Conservation (phyloP, 2,329 filamentous ascomycete genomes). For the Tolypocladium paradoxum region DNA sequence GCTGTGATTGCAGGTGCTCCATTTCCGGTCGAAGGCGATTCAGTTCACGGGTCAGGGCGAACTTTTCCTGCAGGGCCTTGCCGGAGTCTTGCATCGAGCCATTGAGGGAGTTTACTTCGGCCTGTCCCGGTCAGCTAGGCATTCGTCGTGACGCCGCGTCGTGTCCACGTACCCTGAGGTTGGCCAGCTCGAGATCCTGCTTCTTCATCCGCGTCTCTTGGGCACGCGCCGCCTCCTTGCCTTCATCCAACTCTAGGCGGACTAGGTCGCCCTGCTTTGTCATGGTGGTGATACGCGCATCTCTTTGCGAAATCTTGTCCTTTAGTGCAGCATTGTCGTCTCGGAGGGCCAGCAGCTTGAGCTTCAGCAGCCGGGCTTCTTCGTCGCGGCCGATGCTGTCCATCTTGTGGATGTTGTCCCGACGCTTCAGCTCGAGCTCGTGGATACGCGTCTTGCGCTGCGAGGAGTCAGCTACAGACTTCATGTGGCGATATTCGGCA, state of each 20-base stretch:
- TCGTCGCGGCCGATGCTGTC: constrained; percentile 66
- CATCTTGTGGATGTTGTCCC: constrained; percentile 51
- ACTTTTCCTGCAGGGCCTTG: constrained; percentile 53
- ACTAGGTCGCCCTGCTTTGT: constrained; percentile 27
- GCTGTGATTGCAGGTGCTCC: constrained; percentile 43
- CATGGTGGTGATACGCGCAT: constrained; percentile 45
- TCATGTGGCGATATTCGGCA: not conserved
- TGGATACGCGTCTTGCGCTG: constrained; percentile 37
- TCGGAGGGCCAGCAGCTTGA: constrained; percentile 60
- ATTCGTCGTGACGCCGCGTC: too few species aligned
- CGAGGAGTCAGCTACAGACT: constrained; percentile 1
- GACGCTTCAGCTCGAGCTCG: constrained; percentile 59
- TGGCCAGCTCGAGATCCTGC: constrained; percentile 36
- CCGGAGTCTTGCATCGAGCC: constrained; percentile 57
- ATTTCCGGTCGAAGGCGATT: constrained; percentile 43
- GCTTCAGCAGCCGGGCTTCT: constrained; percentile 55
- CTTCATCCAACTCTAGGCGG: constrained; percentile 29
- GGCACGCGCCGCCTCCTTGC: constrained; percentile 28
- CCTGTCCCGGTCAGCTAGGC: constrained; percentile 30
- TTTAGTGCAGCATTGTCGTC: constrained; percentile 63
- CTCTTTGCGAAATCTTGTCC: constrained; percentile 48
- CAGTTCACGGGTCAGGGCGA: constrained; percentile 40
- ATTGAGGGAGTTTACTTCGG: constrained; percentile 60
- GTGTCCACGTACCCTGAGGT: constrained; percentile 29
- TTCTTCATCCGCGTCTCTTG: constrained; percentile 38